These are phyloP conservation scores for Santalum album DNA, from an alignment of 164 flowering plant species.

Conservation along the genomic window DNA sequence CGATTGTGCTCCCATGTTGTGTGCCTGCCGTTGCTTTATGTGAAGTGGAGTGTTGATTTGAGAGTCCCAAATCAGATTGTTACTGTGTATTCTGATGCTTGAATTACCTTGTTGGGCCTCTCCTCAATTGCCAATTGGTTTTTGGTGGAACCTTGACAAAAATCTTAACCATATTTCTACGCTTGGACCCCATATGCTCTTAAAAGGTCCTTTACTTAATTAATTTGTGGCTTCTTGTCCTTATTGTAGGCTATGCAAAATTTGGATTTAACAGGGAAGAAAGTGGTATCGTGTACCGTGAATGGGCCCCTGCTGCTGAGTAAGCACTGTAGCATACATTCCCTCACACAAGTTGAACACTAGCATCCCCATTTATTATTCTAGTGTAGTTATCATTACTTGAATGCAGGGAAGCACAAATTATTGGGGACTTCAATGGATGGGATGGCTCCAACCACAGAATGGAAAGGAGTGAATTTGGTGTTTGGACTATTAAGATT, in stretches of 20 bases:
- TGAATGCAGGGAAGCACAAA: slow-evolving; percentile 71
- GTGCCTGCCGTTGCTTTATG: too few relatives aligned
- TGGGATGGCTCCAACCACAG: slow-evolving; percentile 85
- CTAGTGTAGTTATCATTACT: neutral
- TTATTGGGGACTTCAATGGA: slow-evolving; percentile 91
- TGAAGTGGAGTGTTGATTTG: too few relatives aligned
- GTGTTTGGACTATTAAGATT: slow-evolving; percentile 81
- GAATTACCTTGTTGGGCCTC: too few relatives aligned
- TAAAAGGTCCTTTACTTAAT: neutral
- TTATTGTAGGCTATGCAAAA: slow-evolving; percentile 57
- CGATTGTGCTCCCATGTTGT: too few relatives aligned
- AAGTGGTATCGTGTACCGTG: slow-evolving; percentile 73
- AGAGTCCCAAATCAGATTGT: too few relatives aligned
- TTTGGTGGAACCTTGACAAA: too few relatives aligned
- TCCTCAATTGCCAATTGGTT: too few relatives aligned
- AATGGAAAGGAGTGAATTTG: slow-evolving; percentile 83
- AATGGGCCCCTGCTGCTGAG: slow-evolving; percentile 99
- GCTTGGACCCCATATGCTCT: neutral
- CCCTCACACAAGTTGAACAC: neutral
- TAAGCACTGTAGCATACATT: slow-evolving; percentile 27
- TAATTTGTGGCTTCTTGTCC: neutral
- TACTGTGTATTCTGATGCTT: too few relatives aligned
- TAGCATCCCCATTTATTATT: neutral
- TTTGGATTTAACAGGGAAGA: slow-evolving; percentile 89
- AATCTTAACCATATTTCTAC: neutral